Base-by-base conservation (phyloP, 148 eudicot species). In the Rhododendron griersonianum region DNA sequence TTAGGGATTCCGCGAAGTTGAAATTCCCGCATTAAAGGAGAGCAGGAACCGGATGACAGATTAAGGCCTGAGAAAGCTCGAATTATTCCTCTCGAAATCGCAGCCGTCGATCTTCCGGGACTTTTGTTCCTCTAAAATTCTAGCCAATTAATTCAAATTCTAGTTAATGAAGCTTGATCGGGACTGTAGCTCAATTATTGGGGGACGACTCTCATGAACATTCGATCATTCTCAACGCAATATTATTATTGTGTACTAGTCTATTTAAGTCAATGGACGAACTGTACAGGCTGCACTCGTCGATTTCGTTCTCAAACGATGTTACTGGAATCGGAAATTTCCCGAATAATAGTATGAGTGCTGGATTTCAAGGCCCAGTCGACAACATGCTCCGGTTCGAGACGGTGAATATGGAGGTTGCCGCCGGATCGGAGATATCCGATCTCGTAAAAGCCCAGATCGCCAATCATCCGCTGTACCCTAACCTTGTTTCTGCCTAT, bases 391-490 rank as follows among this genome's bases (percentile, higher is more conserved):
- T 65, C 33, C 73, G 78, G 45, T 44, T 87, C 69, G 83, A 75
- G 47, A 61, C 84, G 2, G 71, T n/a, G 11, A 82, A 80, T 23
- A 71, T 53, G 37, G 85, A 83, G 55, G 37, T 48, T 45, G 39
- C 35, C 14, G 76, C 5, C 6, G 74, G 33, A 85, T 79, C 85
- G 39, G 89, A 91, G 85, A 85, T 88, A 86, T 81, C 86, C 10
- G 93, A 91, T 86, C 47, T 89, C 23, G 39, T 91, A 18, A 91
- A 91, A 75, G 88, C 90, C 21, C 93, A 88, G 90, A 91, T 91
- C 84, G 91, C 90, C 25, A 85, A 69, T 81, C 93, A 91, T 89
- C 93, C 93, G 80, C 87, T 89, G 6, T 91, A 91, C 87, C 89
- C 93, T n/a, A 87, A 63, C 82, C 85, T 91, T 30, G 61, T 89